Conservation (phyloP, 202 grass and related monocot genomes). For the Bolboschoenoplectus hybrid region DNA sequence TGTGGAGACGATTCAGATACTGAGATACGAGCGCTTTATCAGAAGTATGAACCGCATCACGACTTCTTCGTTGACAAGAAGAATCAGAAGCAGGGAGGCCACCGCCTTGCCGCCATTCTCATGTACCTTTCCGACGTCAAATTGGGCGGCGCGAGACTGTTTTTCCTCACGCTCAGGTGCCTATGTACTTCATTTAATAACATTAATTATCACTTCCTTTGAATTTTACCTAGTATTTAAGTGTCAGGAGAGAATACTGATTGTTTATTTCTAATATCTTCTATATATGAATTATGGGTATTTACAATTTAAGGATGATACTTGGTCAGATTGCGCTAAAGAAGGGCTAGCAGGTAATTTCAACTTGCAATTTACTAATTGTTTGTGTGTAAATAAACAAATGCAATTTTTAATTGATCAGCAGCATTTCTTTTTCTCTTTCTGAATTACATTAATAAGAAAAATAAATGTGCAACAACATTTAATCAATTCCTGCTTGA, state of each 20-base stretch:
- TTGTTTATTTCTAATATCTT: not conserved
- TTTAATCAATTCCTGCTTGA: too few relatives aligned
- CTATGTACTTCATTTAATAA: too few relatives aligned
- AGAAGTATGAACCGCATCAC: constrained; percentile 92
- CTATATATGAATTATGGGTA: constrained; percentile 48
- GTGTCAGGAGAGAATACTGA: not conserved
- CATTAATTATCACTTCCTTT: too few relatives aligned
- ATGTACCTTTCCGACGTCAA: constrained; percentile 79
- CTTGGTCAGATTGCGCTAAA: constrained; percentile 70
- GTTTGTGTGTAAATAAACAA: too few relatives aligned
- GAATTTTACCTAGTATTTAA: too few relatives aligned
- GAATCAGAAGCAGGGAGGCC: constrained; percentile 64
- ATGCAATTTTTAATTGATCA: too few relatives aligned
- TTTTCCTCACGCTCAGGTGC: constrained; percentile 82
- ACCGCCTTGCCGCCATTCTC: constrained; percentile 70
- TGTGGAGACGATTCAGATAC: constrained; percentile 71
- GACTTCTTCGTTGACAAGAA: constrained; percentile 77
- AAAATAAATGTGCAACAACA: too few relatives aligned
- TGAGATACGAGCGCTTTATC: constrained; percentile 57
- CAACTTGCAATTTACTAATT: not conserved
- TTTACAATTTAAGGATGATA: constrained; percentile 64
- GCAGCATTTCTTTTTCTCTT: too few relatives aligned
- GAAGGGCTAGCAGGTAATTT: constrained; percentile 66
- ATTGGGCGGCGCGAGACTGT: constrained; percentile 59
- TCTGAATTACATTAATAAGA: too few relatives aligned